phyloP scores from a whole-genome alignment of 2,329 filamentous ascomycete genomes.

The Hypomyces perniciosus region DNA sequence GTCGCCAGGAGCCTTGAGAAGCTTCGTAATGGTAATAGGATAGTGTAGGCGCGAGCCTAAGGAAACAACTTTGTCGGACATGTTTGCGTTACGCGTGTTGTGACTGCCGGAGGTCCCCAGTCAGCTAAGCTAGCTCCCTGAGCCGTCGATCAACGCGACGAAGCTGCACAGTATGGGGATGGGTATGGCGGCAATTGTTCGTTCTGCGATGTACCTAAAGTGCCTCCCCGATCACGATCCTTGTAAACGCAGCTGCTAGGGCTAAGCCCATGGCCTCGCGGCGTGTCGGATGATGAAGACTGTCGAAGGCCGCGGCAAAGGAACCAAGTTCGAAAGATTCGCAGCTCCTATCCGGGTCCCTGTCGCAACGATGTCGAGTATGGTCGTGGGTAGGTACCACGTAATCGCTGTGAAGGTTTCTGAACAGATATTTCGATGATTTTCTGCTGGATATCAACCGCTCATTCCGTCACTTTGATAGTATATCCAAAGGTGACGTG shows the following conservation, averaged over 20 bases:
- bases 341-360: too few species aligned
- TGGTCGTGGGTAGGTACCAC: too few species aligned
- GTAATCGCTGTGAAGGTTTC: background rate
- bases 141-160: conserved; percentile 6
- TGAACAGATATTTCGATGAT: background rate
- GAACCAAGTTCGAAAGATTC: too few species aligned
- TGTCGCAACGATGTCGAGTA: too few species aligned
- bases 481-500: conserved; percentile 8
- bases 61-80: conserved; percentile 39
- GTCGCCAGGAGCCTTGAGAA: conserved; percentile 72
- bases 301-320: too few species aligned
- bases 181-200: conserved; percentile 3
- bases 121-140: conserved; percentile 5
- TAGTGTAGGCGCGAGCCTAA: conserved; percentile 69
- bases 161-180: background rate
- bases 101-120: background rate
- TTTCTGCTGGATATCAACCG: background rate
- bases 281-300: background rate
- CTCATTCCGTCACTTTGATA: background rate
- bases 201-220: conserved; percentile 20
- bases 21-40: conserved; percentile 84
- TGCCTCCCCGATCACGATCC: conserved; percentile 27
- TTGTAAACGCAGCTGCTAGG: conserved; percentile 21
- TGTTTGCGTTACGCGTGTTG: conserved; percentile 16
- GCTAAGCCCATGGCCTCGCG: conserved; percentile 30